A percentile compares a stretch with the other conserved stretches of the same genome.
Conservation (phyloP, 176 grass and related monocot genomes). For the Metroxylon sagu region DNA sequence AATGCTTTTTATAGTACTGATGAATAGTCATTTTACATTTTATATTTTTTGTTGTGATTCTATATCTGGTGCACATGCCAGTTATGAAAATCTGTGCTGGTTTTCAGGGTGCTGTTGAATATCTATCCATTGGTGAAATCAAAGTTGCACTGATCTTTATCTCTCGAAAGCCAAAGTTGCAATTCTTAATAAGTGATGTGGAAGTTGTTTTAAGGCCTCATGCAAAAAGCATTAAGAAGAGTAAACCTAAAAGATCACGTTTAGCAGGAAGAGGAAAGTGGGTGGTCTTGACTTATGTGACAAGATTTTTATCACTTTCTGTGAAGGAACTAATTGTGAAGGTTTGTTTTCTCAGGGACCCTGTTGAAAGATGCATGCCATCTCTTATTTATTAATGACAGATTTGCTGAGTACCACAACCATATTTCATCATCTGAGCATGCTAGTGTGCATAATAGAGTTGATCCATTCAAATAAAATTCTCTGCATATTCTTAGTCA, state of each 20-base stretch:
- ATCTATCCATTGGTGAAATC: slow-evolving; percentile 62
- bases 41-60: neutral
- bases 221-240: slow-evolving; percentile 45
- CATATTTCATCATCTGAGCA: too few relatives aligned
- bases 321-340: slow-evolving; percentile 69
- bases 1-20: too few relatives aligned
- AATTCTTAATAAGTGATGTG: slow-evolving; percentile 67
- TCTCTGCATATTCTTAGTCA: neutral
- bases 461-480: neutral
- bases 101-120: slow-evolving; percentile 71
- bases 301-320: slow-evolving; percentile 53
- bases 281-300: slow-evolving; percentile 47
- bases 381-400: too few relatives aligned
- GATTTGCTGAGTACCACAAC: too few relatives aligned
- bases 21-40: too few relatives aligned
- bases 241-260: slow-evolving; percentile 43
- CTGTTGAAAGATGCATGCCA: too few relatives aligned
- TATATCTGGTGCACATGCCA: too few relatives aligned
- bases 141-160: slow-evolving; percentile 52
- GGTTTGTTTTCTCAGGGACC: slow-evolving; percentile 27
- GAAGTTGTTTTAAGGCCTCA: slow-evolving; percentile 61
- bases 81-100: neutral
- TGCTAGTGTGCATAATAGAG: too few relatives aligned
- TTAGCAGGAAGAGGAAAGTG: slow-evolving; percentile 46
- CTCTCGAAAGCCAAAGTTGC: slow-evolving; percentile 39